phyloP scores from a whole-genome alignment of 768 basidiomycete genomes.

The Leccinum variicolor region DNA sequence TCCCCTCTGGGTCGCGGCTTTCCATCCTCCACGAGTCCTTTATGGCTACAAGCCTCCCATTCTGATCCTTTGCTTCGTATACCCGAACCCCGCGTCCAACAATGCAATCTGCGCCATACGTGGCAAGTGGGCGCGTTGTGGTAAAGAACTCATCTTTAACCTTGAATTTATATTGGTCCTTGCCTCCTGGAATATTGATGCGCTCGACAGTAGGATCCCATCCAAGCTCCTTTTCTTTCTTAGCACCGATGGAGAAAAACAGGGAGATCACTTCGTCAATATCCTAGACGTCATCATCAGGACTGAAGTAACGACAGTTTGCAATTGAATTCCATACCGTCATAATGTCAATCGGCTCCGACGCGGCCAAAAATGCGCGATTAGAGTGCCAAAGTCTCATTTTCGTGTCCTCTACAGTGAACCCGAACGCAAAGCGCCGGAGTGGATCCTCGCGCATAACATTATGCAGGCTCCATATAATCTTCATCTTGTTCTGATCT shows the following conservation, averaged over 20 bases:
- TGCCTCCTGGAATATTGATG: neutral
- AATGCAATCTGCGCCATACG: neutral
- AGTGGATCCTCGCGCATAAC: neutral
- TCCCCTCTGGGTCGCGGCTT: neutral
- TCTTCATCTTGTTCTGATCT: constrained; percentile 14
- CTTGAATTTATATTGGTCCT: neutral
- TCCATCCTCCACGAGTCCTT: constrained; percentile 9
- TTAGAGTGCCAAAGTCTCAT: constrained; percentile 28
- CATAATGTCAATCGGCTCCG: neutral
- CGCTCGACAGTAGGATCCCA: constrained; percentile 10
- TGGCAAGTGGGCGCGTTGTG: constrained; percentile 1
- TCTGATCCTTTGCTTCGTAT: neutral
- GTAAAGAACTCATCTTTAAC: neutral
- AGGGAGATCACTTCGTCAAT: too few species aligned
- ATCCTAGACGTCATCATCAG: too few species aligned
- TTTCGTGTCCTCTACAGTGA: neutral
- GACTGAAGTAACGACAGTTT: too few species aligned
- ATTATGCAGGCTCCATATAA: constrained; percentile 24
- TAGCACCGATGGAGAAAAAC: too few species aligned
- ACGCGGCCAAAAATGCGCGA: neutral
- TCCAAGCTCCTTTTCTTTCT: neutral
- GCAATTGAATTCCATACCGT: too few species aligned
- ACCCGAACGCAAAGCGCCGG: neutral
- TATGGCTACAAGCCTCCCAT: neutral
- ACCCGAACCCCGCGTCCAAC: constrained; percentile 1